Percentiles rank a stretch among this genome's conserved stretches.
Conservation (phyloP, 1,139 yeast genomes). For the Protomyces pachydermus region DNA sequence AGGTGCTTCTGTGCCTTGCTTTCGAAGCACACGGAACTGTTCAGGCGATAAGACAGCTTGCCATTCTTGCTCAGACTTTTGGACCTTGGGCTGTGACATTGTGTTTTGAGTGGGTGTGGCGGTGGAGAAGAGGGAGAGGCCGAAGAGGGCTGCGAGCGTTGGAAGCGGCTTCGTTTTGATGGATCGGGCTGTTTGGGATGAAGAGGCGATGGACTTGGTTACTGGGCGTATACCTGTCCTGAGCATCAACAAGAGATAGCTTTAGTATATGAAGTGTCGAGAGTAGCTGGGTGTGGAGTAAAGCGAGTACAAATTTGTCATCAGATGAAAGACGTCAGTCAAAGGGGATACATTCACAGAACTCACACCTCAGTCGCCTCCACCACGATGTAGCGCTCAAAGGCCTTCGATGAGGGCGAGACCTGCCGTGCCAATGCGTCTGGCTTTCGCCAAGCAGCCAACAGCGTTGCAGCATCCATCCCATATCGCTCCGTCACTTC, state of each 20-base stretch:
- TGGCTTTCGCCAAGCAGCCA: neutral
- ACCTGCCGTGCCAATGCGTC: neutral
- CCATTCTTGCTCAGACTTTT: conserved; percentile 68
- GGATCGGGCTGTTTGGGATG: neutral
- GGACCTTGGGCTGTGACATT: conserved; percentile 7
- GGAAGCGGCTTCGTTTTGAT: conserved; percentile 22
- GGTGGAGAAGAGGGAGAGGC: conserved; percentile 22
- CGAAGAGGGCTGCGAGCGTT: conserved; percentile 22
- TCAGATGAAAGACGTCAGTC: too few relatives aligned
- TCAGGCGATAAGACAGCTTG: conserved; percentile 64
- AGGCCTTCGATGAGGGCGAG: neutral
- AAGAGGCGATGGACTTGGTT: neutral
- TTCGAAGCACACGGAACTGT: conserved; percentile 73
- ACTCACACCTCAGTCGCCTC: neutral
- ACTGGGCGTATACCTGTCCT: neutral
- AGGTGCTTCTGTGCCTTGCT: conserved; percentile 81
- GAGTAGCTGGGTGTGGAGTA: too few relatives aligned
- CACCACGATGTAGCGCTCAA: neutral
- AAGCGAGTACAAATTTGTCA: too few relatives aligned
- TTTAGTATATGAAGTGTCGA: neutral
- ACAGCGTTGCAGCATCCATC: neutral
- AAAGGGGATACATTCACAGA: too few relatives aligned
- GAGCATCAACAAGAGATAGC: neutral
- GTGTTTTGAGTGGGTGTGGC: conserved; percentile 8
- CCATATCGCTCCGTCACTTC: neutral